Percentiles rank a stretch among this genome's conserved stretches.
phyloP scores from a whole-genome alignment of 2,329 filamentous ascomycete species.

The Alternaria brassicae region DNA sequence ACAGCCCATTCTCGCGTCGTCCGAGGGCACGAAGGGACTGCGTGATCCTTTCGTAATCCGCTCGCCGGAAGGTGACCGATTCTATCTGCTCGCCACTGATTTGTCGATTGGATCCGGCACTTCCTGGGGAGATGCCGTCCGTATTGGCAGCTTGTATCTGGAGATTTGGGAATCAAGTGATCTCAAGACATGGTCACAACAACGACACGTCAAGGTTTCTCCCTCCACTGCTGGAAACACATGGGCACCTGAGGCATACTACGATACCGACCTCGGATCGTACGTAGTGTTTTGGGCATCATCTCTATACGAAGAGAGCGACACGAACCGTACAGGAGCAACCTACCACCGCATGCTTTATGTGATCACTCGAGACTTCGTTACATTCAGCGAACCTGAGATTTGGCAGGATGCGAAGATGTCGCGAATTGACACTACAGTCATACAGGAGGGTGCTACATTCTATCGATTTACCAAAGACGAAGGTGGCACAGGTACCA shows the following conservation, averaged over 20 bases:
- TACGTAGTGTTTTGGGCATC: constrained; percentile 60
- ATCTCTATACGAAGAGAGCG: constrained; percentile 54
- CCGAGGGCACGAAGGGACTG: constrained; percentile 58
- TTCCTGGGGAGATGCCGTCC: constrained; percentile 59
- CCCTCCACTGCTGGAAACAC: constrained; percentile 61
- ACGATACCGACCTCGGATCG: constrained; percentile 52
- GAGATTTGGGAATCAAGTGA: constrained; percentile 63
- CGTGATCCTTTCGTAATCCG: constrained; percentile 63
- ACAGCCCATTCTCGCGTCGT: constrained; percentile 57
- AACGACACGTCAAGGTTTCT: constrained; percentile 60
- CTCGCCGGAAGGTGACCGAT: constrained; percentile 59
- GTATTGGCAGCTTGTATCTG: constrained; percentile 58
- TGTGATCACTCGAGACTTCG: constrained; percentile 59
- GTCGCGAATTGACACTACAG: constrained; percentile 62
- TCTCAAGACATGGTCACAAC: constrained; percentile 59
- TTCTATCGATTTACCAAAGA: constrained; percentile 66
- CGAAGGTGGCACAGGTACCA: constrained; percentile 58
- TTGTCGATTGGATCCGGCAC: constrained; percentile 63
- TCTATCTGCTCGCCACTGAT: constrained; percentile 62
- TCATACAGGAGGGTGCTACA: constrained; percentile 52
- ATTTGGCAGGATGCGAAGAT: constrained; percentile 62
- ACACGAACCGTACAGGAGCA: constrained; percentile 51
- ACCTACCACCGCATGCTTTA: constrained; percentile 64
- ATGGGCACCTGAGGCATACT: constrained; percentile 63
- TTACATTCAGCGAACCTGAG: constrained; percentile 57